Evolutionary conservation across 202 grass and related monocot genomes (phyloP).

Genomic region (Carex arenaria): DNA sequence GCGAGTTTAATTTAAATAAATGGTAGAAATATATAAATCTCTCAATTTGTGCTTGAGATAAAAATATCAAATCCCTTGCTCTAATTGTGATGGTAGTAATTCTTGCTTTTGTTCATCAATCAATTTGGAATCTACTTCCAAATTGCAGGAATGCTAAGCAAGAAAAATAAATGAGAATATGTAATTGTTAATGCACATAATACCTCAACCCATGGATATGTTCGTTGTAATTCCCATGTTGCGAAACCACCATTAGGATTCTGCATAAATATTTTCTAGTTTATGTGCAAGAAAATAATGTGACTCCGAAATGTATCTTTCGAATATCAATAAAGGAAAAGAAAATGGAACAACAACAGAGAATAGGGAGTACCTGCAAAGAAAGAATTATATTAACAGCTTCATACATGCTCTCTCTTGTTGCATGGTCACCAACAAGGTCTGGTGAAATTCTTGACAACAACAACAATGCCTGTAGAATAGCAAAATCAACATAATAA

Average conservation of each 20-base stretch:
- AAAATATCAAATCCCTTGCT: not conserved
- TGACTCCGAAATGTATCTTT: not conserved
- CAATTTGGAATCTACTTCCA: not conserved
- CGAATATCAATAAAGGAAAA: not conserved
- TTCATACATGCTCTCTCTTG: conserved; percentile 38
- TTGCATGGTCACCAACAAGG: conserved; percentile 38
- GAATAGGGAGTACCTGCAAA: conserved; percentile 45
- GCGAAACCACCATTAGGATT: conserved; percentile 66
- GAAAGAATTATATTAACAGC: conserved; percentile 55
- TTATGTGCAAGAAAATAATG: not conserved
- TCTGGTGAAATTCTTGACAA: conserved; percentile 47
- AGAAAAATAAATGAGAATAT: not conserved
- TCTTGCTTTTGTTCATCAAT: not conserved
- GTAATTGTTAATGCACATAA: not conserved
- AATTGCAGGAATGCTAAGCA: not conserved
- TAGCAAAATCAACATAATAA: not conserved
- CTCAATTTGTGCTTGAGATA: not conserved
- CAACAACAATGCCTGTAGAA: conserved; percentile 59
- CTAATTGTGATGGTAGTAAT: not conserved
- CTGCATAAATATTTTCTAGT: conserved; percentile 24
- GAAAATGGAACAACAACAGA: not conserved
- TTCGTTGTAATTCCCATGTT: conserved; percentile 60
- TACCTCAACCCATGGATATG: conserved; percentile 76
- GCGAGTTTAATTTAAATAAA: not conserved
- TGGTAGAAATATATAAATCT: not conserved